phyloP scores from a whole-genome alignment of 495 filamentous ascomycete genomes.

The Gamarada debralockiae region DNA sequence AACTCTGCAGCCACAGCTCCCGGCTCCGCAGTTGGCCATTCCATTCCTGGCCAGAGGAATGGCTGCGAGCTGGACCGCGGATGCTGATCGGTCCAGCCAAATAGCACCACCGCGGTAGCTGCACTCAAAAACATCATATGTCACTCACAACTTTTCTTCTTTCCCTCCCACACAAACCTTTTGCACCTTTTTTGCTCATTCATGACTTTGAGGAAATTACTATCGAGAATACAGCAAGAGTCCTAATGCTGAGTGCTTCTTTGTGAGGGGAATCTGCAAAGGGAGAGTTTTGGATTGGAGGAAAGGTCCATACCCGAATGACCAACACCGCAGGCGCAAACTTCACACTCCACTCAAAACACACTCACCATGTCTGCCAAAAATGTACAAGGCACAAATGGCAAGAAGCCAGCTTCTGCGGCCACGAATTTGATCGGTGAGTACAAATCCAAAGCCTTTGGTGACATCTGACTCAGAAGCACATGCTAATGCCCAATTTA shows the following conservation, averaged over 20 bases:
- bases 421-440: slow-evolving; percentile 94
- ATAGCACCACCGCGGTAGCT: background rate
- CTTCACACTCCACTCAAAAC: background rate
- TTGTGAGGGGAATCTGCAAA: background rate
- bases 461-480: slow-evolving; percentile 1
- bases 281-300: background rate
- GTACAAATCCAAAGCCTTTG: slow-evolving; percentile 12
- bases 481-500: slow-evolving; percentile 26
- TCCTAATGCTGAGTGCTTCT: too few species aligned
- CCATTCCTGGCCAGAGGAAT: slow-evolving; percentile 5
- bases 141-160: background rate
- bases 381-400: slow-evolving; percentile 54
- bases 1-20: background rate
- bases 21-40: slow-evolving; percentile 7
- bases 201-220: background rate
- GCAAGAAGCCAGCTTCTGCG: slow-evolving; percentile 76
- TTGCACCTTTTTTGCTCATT: background rate
- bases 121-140: background rate
- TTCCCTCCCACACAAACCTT: background rate
- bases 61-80: background rate
- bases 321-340: slow-evolving; percentile 5
- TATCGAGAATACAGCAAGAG: too few species aligned
- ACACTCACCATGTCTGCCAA: slow-evolving; percentile 57
- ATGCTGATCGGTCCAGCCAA: too few species aligned
- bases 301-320: slow-evolving; percentile 4